phyloP scores from a whole-genome alignment of 2,329 filamentous ascomycete genomes.

The Daldinia sp. region DNA sequence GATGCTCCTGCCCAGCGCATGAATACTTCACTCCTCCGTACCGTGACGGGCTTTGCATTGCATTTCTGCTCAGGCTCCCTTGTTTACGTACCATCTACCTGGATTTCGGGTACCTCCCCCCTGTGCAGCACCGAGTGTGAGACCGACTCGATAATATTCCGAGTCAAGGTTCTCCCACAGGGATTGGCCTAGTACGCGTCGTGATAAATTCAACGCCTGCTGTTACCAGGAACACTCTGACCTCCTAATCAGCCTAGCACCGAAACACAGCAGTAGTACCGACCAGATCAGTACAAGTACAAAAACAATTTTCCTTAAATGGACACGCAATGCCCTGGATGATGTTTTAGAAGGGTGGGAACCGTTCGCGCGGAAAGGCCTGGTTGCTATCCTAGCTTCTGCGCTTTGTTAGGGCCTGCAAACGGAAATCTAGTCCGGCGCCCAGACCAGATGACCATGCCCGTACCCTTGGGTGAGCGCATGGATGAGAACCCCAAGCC shows the following conservation, averaged over 20 bases:
- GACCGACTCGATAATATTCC: conserved; percentile 35
- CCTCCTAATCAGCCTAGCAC: conserved; percentile 25
- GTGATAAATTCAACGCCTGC: conserved; percentile 33
- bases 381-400: conserved; percentile 34
- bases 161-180: conserved; percentile 19
- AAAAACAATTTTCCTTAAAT: conserved; percentile 27
- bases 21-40: conserved; percentile 32
- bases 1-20: conserved; percentile 31
- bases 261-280: conserved; percentile 32
- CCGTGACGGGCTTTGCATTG: conserved; percentile 29
- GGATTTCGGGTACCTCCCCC: conserved; percentile 34
- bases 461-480: conserved; percentile 37
- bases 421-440: conserved; percentile 44
- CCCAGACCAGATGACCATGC: conserved; percentile 42
- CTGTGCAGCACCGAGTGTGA: conserved; percentile 19
- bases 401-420: conserved; percentile 38
- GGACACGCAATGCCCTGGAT: conserved; percentile 31
- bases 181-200: conserved; percentile 26
- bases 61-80: conserved; percentile 33
- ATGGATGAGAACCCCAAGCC: conserved; percentile 36
- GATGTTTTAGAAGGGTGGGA: conserved; percentile 37
- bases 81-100: conserved; percentile 40
- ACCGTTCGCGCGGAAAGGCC: conserved; percentile 38
- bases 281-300: conserved; percentile 28
- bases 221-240: conserved; percentile 29